Conservation (phyloP, 768 basidiomycete genomes). For the Coprinellus micaceus region DNA sequence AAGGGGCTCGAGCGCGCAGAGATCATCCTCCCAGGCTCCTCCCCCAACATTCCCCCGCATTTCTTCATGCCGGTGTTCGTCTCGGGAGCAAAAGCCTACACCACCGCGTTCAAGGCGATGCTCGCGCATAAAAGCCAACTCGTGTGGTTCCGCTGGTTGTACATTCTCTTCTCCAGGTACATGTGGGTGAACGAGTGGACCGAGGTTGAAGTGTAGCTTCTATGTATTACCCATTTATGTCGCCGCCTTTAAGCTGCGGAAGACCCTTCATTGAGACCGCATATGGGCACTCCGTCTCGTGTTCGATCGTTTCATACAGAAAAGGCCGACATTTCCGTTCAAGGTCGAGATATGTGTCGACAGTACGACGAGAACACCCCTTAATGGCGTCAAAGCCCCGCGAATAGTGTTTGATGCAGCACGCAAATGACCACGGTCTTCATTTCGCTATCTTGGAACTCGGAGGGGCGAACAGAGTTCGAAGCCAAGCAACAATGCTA, state of each 20-base stretch:
- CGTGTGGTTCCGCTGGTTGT: slow-evolving; percentile 87
- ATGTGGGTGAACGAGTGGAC: slow-evolving; percentile 93
- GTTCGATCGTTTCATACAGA: no score
- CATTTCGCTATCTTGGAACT: background rate
- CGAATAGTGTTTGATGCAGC: no score
- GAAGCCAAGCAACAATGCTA: slow-evolving; percentile 37
- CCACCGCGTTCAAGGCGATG: slow-evolving; percentile 64
- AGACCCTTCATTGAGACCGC: no score
- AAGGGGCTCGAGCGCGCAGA: slow-evolving; percentile 7
- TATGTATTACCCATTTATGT: background rate
- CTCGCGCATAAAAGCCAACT: slow-evolving; percentile 69
- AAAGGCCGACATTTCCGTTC: background rate
- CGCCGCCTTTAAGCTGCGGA: no score
- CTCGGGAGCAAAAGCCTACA: slow-evolving; percentile 54
- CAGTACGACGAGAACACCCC: background rate
- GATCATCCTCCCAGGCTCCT: slow-evolving; percentile 4
- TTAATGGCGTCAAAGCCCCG: no score
- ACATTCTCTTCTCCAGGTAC: slow-evolving; percentile 75
- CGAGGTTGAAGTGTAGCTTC: slow-evolving; percentile 31
- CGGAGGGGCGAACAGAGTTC: slow-evolving; percentile 23
- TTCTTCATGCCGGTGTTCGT: slow-evolving; percentile 43
- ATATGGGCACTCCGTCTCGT: no score
- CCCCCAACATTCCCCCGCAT: slow-evolving; percentile 14
- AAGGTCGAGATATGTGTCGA: no score
- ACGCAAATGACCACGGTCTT: no score